Conservation (phyloP, 1,284 basidiomycete species). For the Pyrrhoderma lamaoense region DNA sequence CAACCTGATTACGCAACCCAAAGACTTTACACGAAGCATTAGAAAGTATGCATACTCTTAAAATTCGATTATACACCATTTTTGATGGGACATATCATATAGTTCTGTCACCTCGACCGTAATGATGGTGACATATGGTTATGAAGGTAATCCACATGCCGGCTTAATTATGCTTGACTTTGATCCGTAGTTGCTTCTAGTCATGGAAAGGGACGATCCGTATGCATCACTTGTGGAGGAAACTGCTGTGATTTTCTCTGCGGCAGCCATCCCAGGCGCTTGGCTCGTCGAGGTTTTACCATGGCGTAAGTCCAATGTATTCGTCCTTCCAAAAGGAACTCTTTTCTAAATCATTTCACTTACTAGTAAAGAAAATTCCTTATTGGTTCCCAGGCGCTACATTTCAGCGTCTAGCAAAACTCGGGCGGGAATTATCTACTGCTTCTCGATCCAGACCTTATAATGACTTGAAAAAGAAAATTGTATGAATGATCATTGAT, state of each 20-base stretch:
- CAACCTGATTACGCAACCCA: too few species aligned
- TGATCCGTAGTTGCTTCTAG: neutral
- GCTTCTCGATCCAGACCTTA: neutral
- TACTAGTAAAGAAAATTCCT: constrained; percentile 50
- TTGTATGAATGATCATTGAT: neutral
- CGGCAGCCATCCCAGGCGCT: constrained; percentile 41
- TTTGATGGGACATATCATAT: too few species aligned
- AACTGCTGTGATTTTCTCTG: too few species aligned
- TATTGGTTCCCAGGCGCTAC: constrained; percentile 58
- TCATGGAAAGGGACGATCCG: neutral
- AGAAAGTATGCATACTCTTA: too few species aligned
- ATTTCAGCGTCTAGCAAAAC: constrained; percentile 45
- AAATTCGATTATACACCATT: too few species aligned
- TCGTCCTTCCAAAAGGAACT: neutral
- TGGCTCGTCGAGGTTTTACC: constrained; percentile 55
- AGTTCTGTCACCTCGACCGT: too few species aligned
- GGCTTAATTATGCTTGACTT: neutral
- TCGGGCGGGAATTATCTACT: neutral
- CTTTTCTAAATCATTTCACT: neutral
- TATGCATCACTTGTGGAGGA: neutral
- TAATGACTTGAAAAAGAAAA: neutral
- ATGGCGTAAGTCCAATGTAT: constrained; percentile 33
- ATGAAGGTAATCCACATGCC: too few species aligned
- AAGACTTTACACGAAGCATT: too few species aligned
- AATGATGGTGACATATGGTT: too few species aligned